These are phyloP conservation scores for Pseudonectria foliicola DNA, from an alignment of 2,329 filamentous ascomycete genomes.

Conservation along the genomic window DNA sequence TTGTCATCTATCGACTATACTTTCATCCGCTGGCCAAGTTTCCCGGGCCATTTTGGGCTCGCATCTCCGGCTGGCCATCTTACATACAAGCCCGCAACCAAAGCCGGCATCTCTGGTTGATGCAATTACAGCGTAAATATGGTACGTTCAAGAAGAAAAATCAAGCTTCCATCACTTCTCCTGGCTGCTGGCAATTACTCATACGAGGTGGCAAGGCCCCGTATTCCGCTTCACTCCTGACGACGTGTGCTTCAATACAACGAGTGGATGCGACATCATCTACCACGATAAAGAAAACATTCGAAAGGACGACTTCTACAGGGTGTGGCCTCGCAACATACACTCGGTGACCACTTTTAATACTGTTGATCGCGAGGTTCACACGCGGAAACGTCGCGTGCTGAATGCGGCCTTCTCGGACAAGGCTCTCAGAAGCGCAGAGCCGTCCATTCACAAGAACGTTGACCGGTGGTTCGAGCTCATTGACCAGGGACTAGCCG, in stretches of 20 bases:
- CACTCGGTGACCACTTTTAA: conserved; percentile 14
- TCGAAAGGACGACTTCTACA: conserved; percentile 15
- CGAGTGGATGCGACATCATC: conserved; percentile 10
- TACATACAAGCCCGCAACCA: conserved; percentile 12
- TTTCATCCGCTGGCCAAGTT: conserved; percentile 46
- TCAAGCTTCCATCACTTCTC: neutral
- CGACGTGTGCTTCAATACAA: conserved; percentile 14
- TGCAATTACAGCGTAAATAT: conserved; percentile 11
- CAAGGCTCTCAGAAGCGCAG: conserved; percentile 9
- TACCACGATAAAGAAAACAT: conserved; percentile 16
- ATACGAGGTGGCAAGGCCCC: conserved; percentile 1
- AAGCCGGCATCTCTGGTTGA: conserved; percentile 15
- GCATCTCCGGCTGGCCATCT: conserved; percentile 26
- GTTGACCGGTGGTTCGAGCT: conserved; percentile 11
- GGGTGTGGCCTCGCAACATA: conserved; percentile 9
- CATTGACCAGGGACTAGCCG: conserved; percentile 6
- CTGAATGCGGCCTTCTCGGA: conserved; percentile 13
- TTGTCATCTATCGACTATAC: conserved; percentile 23
- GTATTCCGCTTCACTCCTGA: conserved; percentile 13
- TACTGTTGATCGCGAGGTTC: conserved; percentile 8
- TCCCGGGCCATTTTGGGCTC: conserved; percentile 48
- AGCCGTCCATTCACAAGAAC: conserved; percentile 8
- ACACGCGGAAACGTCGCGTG: conserved; percentile 13
- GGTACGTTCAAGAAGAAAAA: conserved; percentile 2
- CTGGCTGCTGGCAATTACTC: too few relatives aligned